phyloP scores from a whole-genome alignment of 2,329 filamentous ascomycete genomes.

The Aureobasidium sp. region DNA sequence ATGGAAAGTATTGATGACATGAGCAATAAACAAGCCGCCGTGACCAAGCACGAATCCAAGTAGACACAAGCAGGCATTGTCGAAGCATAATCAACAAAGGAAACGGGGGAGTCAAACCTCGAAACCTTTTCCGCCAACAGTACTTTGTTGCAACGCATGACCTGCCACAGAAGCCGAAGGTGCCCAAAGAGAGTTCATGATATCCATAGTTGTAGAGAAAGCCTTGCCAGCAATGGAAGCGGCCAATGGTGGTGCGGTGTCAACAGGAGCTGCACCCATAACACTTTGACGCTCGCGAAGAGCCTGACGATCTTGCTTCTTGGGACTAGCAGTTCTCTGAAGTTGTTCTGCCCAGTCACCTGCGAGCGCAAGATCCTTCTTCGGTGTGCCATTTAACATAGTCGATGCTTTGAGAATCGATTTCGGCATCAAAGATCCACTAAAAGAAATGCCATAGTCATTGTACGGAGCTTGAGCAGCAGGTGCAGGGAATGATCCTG shows the following conservation, averaged over 20 bases:
- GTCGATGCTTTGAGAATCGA: slow-evolving; percentile 42
- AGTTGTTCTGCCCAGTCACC: slow-evolving; percentile 93
- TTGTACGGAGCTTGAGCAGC: slow-evolving; percentile 29
- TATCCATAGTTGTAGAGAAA: slow-evolving; percentile 82
- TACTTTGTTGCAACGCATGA: slow-evolving; percentile 43
- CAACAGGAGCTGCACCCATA: slow-evolving; percentile 34
- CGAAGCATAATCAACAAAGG: neutral
- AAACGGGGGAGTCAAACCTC: slow-evolving; percentile 70
- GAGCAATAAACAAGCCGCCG: neutral
- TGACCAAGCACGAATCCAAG: neutral
- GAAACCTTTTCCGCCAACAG: slow-evolving; percentile 56
- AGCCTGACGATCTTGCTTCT: slow-evolving; percentile 78
- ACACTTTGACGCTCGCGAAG: slow-evolving; percentile 59
- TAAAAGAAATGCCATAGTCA: slow-evolving; percentile 10
- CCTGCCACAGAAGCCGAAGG: slow-evolving; percentile 52
- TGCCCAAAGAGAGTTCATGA: slow-evolving; percentile 92
- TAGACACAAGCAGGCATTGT: neutral
- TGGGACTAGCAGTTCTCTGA: slow-evolving; percentile 85
- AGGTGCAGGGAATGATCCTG: slow-evolving; percentile 75
- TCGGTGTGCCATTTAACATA: slow-evolving; percentile 43
- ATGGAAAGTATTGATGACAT: neutral
- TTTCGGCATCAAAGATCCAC: slow-evolving; percentile 34
- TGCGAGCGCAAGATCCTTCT: slow-evolving; percentile 50
- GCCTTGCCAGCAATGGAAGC: slow-evolving; percentile 40
- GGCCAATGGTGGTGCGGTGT: slow-evolving; percentile 20